Evolutionary conservation across 169 alveolate genomes (phyloP).

Genomic region (Plasmodium billcollinsi): DNA sequence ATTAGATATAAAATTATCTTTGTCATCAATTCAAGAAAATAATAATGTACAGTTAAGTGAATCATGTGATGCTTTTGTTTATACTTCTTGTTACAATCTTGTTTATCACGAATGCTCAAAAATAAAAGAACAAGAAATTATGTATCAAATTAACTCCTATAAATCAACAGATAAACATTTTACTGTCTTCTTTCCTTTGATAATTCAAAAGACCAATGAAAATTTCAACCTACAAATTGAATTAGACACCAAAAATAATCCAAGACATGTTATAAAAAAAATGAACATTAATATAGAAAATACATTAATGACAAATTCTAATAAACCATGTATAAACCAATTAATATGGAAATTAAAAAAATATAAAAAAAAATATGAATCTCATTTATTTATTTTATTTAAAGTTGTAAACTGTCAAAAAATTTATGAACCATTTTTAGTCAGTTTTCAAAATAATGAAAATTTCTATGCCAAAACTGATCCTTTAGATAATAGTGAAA

Average conservation of each 20-base stretch:
- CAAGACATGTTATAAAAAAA: conserved; percentile 16
- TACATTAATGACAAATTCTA: not conserved
- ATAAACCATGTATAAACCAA: conserved; percentile 36
- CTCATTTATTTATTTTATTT: conserved; percentile 55
- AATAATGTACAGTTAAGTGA: conserved; percentile 8
- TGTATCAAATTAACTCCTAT: conserved; percentile 49
- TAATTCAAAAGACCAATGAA: conserved; percentile 8
- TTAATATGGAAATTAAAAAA: conserved; percentile 19
- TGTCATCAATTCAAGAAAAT: not conserved
- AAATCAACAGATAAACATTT: conserved; percentile 52
- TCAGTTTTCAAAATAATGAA: conserved; percentile 40
- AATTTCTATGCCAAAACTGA: conserved; percentile 30
- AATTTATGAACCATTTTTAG: conserved; percentile 45
- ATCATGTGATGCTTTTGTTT: conserved; percentile 19
- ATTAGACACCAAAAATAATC: conserved; percentile 27
- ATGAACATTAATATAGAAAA: conserved; percentile 11
- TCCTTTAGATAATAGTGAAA: conserved; percentile 20
- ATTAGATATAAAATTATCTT: conserved; percentile 25
- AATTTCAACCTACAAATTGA: conserved; percentile 22
- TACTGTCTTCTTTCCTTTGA: conserved; percentile 33
- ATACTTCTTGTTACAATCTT: conserved; percentile 56
- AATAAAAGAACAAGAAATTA: not conserved
- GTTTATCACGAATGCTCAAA: conserved; percentile 51
- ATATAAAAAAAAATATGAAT: conserved; percentile 37
- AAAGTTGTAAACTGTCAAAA: conserved; percentile 54